Conservation (phyloP, 345 rosid species). For the Xanthoceras sorbifolium region DNA sequence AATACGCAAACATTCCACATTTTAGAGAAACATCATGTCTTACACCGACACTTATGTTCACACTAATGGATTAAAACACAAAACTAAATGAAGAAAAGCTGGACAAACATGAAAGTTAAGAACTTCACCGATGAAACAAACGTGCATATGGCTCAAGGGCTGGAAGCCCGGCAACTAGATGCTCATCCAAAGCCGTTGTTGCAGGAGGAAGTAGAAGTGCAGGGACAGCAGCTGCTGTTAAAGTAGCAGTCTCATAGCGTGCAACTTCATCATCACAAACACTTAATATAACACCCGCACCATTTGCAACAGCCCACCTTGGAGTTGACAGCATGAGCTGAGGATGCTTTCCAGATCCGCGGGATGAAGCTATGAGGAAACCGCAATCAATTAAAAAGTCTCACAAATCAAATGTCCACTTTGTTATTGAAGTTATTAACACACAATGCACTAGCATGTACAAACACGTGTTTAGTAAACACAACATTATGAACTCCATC, state of each 20-base stretch:
- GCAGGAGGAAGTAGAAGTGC: slow-evolving; percentile 99
- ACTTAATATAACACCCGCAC: slow-evolving; percentile 96
- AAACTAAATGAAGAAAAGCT: slow-evolving; percentile 7
- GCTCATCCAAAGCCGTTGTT: slow-evolving; percentile 92
- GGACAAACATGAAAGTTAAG: slow-evolving; percentile 4
- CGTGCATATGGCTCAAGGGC: slow-evolving; percentile 98
- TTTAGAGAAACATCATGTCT: background rate
- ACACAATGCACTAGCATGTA: background rate
- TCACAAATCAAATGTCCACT: slow-evolving; percentile 11
- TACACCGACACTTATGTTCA: background rate
- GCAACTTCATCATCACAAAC: slow-evolving; percentile 98
- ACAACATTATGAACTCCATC: background rate
- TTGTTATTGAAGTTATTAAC: slow-evolving; percentile 12
- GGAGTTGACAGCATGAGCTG: slow-evolving; percentile 93
- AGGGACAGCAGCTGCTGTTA: slow-evolving; percentile 96
- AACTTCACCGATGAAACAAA: slow-evolving; percentile 80
- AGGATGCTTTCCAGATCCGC: slow-evolving; percentile 98
- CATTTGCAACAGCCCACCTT: slow-evolving; percentile 99
- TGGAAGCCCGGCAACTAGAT: slow-evolving; percentile 96
- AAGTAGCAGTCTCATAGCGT: slow-evolving; percentile 90
- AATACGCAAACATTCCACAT: background rate
- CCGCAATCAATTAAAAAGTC: slow-evolving; percentile 21
- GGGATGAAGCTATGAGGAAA: slow-evolving; percentile 60
- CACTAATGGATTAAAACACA: slow-evolving; percentile 1
- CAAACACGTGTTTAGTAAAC: background rate